Evolutionary conservation across 352 stramenopile species (phyloP).

Genomic region (Thraustotheca clavata): DNA sequence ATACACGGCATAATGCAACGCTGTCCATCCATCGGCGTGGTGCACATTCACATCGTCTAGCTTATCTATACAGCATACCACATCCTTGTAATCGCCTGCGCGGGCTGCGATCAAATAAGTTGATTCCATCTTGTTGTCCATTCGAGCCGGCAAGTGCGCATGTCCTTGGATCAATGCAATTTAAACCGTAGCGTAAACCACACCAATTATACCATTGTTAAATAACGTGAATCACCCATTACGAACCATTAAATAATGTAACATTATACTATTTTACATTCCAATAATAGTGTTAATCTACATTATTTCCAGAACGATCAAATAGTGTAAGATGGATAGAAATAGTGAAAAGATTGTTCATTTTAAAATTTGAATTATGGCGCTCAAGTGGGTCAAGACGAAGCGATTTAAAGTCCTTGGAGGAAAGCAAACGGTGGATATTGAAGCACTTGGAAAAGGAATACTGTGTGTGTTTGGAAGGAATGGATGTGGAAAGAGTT

Average conservation of each 20-base stretch:
- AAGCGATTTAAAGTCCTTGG: not conserved
- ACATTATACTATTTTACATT: no score
- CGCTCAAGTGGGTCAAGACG: not conserved
- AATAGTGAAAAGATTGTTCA: no score
- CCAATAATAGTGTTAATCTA: no score
- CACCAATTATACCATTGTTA: no score
- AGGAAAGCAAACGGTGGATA: not conserved
- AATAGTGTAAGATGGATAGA: no score
- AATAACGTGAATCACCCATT: no score
- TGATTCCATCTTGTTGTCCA: no score
- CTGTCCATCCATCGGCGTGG: conserved; percentile 56
- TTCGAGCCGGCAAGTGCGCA: no score
- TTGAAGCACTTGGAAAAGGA: not conserved
- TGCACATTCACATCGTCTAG: conserved; percentile 42
- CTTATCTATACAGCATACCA: conserved; percentile 35
- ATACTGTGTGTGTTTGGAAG: conserved; percentile 5
- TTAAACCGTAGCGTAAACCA: no score
- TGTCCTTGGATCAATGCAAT: no score
- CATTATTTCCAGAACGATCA: no score
- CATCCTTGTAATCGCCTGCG: conserved; percentile 28
- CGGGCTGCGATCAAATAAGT: conserved; percentile 46
- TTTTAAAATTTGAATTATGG: not conserved
- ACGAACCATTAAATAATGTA: no score
- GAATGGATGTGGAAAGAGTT: conserved; percentile 17
- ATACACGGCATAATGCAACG: conserved; percentile 57